Percentiles rank a stretch among this genome's conserved stretches.
Conservation (phyloP, 768 basidiomycete species). For the Russula abietina region DNA sequence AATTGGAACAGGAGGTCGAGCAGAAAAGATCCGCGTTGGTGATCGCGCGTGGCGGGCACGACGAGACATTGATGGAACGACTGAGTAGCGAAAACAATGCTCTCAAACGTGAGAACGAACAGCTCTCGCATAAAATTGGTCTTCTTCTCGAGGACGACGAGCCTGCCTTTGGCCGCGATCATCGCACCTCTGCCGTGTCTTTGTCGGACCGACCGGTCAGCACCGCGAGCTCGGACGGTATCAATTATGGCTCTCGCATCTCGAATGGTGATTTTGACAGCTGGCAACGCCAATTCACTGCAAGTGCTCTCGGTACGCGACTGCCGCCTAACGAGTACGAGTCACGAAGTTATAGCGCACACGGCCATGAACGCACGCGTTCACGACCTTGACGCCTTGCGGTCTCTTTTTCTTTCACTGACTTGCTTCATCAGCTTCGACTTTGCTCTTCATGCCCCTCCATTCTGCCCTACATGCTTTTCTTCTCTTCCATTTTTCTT, state of each 20-base stretch:
- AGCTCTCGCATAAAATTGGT: slow-evolving; percentile 87
- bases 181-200: slow-evolving; percentile 53
- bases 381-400: slow-evolving; percentile 43
- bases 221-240: slow-evolving; percentile 73
- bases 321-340: slow-evolving; percentile 71
- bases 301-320: slow-evolving; percentile 70
- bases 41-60: slow-evolving; percentile 68
- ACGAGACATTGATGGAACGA: slow-evolving; percentile 74
- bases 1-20: slow-evolving; percentile 76
- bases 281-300: slow-evolving; percentile 80
- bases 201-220: slow-evolving; percentile 55
- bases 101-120: slow-evolving; percentile 80
- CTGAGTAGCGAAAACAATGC: slow-evolving; percentile 75
- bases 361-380: slow-evolving; percentile 50
- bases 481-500: slow-evolving; percentile 28
- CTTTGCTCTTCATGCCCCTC: slow-evolving; percentile 22
- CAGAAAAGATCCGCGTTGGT: slow-evolving; percentile 65
- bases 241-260: slow-evolving; percentile 58
- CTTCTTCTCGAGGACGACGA: slow-evolving; percentile 84
- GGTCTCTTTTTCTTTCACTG: slow-evolving; percentile 23
- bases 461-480: slow-evolving; percentile 28
- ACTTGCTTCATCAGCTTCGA: slow-evolving; percentile 20
- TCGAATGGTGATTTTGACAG: slow-evolving; percentile 71
- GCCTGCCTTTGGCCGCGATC: slow-evolving; percentile 55
- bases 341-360: slow-evolving; percentile 35